phyloP scores from a whole-genome alignment of 2,329 filamentous ascomycete genomes.

The Trichoderma guizhouense region DNA sequence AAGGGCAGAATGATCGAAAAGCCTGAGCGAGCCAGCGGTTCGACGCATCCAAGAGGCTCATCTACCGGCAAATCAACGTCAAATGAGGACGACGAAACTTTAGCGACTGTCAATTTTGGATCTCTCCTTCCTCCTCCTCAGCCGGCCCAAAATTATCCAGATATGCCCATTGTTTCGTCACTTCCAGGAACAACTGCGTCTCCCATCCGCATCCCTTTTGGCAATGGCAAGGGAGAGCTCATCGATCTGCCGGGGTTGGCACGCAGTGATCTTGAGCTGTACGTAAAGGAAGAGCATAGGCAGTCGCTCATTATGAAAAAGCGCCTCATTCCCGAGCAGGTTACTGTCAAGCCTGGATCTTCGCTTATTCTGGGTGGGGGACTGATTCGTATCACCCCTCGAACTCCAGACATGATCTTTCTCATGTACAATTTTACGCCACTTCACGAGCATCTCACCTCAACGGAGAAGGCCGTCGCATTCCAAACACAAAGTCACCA shows the following conservation, averaged over 20 bases:
- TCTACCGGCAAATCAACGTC: slow-evolving; percentile 19
- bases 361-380: slow-evolving; percentile 78
- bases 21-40: slow-evolving; percentile 17
- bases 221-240: slow-evolving; percentile 79
- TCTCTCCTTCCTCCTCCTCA: slow-evolving; percentile 74
- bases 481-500: slow-evolving; percentile 65
- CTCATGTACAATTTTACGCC: slow-evolving; percentile 86
- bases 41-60: slow-evolving; percentile 21
- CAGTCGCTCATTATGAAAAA: slow-evolving; percentile 73
- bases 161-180: slow-evolving; percentile 81
- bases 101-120: slow-evolving; percentile 37
- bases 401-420: slow-evolving; percentile 58
- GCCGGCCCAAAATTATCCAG: slow-evolving; percentile 69
- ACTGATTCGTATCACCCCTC: slow-evolving; percentile 81
- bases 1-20: slow-evolving; percentile 57
- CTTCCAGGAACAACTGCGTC: slow-evolving; percentile 92
- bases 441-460: slow-evolving; percentile 70
- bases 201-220: slow-evolving; percentile 89
- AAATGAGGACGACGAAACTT: slow-evolving; percentile 10
- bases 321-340: slow-evolving; percentile 70
- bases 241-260: slow-evolving; percentile 88
- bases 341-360: slow-evolving; percentile 68
- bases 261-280: slow-evolving; percentile 67
- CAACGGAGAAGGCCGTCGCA: slow-evolving; percentile 72
- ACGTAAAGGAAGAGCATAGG: slow-evolving; percentile 65